Base-by-base conservation (phyloP, 2,329 filamentous ascomycete species). In the Conoideocrella luteorostrata region DNA sequence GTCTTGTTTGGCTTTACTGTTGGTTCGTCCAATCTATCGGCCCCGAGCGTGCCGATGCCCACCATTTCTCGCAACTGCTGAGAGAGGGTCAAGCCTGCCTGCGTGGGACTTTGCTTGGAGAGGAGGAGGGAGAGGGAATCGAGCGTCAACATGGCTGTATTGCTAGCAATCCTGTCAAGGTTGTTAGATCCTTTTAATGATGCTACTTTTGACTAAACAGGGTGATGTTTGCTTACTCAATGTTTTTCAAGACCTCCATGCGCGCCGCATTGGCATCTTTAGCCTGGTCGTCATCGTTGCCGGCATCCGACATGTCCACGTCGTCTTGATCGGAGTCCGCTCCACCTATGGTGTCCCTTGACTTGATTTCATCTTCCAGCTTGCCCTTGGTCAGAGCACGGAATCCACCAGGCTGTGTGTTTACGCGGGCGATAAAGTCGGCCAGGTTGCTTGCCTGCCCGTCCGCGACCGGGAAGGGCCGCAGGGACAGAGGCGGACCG, bases 101-200 rank as follows among this genome's bases (percentile, higher is more conserved):
- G 78, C 7, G 76, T 78, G 1, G 87, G 85, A n/a, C 72, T 72
- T 57, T 93, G 79, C 60, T 89, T 90, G n/a, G 87, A 88, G 13
- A 93, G 72, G 1, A 95, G 72, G 6, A 95, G 75, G 23, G 89
- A 95, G 44, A 95, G 68, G 55, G 90, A 87, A 61, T 95, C 88
- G 55, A 94, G 78, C 6, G 83, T 80, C 47, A 86, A 74, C 58
- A 85, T 72, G 32, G 82, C 75, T 43, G 79, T 76, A 51, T 84
- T 77, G 44, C 58, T 55, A 22, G 64, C 64, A 37, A 65, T 52
- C 32, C 64, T 67, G 46, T 6, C 34, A 36, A 9, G 9, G 24
- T n/a, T n/a, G n/a, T n/a, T n/a, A n/a, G n/a, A n/a, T n/a, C n/a
- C n/a, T n/a, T n/a, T n/a, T n/a, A n/a, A n/a, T n/a, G n/a, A n/a